Evolutionary conservation across 352 stramenopile genomes (phyloP).

Genomic region (Thalassiosira livingstoniorum): DNA sequence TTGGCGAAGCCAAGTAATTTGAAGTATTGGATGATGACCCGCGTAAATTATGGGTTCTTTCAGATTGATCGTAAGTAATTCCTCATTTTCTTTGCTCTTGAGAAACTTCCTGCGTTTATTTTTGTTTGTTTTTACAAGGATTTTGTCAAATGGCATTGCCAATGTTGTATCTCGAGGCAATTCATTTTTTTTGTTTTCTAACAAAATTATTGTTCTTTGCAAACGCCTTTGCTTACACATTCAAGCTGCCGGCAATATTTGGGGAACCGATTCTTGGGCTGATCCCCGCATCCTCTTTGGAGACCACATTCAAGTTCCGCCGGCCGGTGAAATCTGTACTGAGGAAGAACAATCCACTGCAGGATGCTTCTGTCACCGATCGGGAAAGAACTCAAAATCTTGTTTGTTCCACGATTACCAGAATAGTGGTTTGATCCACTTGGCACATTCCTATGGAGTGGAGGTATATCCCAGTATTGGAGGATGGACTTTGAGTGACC

Average conservation of each 20-base stretch:
- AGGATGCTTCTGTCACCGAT: constrained; percentile 13
- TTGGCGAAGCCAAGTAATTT: constrained; percentile 17
- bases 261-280: constrained; percentile 27
- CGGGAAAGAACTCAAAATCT: neutral
- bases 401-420: constrained; percentile 26
- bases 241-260: constrained; percentile 19
- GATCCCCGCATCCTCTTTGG: constrained; percentile 28
- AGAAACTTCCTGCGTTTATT: no score
- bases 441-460: constrained; percentile 10
- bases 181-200: no score
- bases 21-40: neutral
- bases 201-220: no score
- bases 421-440: constrained; percentile 25
- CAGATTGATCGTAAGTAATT: no score
- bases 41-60: constrained; percentile 40
- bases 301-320: constrained; percentile 1
- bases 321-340: constrained; percentile 7
- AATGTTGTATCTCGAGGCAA: no score
- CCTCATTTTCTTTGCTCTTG: no score
- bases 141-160: no score
- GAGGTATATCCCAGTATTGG: constrained; percentile 29
- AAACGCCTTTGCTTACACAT: no score
- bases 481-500: constrained; percentile 25
- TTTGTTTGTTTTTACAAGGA: no score
- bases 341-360: neutral